Evolutionary conservation across 805 yeast species (phyloP), one percentile per base, ranked within the genome.

Genomic region (Komagataella mondaviorum): DNA sequence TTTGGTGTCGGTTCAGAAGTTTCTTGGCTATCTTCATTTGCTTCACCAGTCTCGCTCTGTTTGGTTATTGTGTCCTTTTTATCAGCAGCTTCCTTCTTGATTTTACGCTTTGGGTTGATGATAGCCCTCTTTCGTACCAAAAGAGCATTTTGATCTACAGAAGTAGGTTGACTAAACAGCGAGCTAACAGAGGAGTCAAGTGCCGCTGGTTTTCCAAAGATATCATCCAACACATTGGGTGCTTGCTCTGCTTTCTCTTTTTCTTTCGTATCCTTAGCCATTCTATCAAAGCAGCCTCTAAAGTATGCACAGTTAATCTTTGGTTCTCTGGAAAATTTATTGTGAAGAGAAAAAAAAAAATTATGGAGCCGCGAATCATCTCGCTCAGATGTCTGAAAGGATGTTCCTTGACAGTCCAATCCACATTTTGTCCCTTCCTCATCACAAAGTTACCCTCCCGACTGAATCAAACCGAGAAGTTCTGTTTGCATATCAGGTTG

Each of bases 91-190:
- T 55, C 60, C 46, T 52, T 46, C 23, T 46, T n/a, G 48, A 22
- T 10, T 16, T 23, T 8, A 48, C 49, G 20, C 23, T 48, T n/a
- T 23, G 24, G 44, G 17, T 63, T 56, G 51, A 62, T 54, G 55
- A 63, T 59, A 56, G 63, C 52, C 48, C 63, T 51, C 46, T 57
- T 30, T 30, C 39, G 10, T 6, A 30, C 39, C 14, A 30, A 14
- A 30, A 30, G 39, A 30, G 39, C 54, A 47, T 59, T 59, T 60
- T 62, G 64, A 55, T 71, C 65, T n/a, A 82, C 71, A 12, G 82
- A 80, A 18, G 74, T 58, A 10, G 71, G 63, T 47, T 63, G 62
- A 39, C 68, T 56, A 52, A 73, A 68, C 51, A 76, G 65, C 30
- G 67, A 56, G 24, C 60, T 60, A 10, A 67, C 62, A n/a, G 58